phyloP scores from a whole-genome alignment of 2,329 filamentous ascomycete species.

The Microsporum ferrugineum region DNA sequence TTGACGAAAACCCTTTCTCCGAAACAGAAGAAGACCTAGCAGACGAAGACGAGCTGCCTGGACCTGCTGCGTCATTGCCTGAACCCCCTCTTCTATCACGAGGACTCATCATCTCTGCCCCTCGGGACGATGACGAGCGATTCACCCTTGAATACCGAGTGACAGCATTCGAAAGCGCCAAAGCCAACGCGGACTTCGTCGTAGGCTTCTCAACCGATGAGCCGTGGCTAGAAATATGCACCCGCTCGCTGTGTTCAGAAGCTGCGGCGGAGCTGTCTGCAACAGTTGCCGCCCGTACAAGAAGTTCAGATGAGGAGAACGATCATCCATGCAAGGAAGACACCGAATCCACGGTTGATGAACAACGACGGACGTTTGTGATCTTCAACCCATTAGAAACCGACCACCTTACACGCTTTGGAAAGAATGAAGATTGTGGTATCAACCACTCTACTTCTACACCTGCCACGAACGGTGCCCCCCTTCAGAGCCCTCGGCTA shows the following conservation, averaged over 20 bases:
- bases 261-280: slow-evolving; percentile 8
- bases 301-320: slow-evolving; percentile 12
- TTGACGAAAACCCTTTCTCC: slow-evolving; percentile 5
- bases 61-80: slow-evolving; percentile 11
- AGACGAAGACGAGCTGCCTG: slow-evolving; percentile 6
- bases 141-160: slow-evolving; percentile 27
- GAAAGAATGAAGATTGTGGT: background rate
- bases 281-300: background rate
- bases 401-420: slow-evolving; percentile 11
- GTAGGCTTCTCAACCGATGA: slow-evolving; percentile 28
- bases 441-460: background rate
- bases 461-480: background rate
- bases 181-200: slow-evolving; percentile 32
- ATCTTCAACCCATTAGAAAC: slow-evolving; percentile 22
- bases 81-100: slow-evolving; percentile 27
- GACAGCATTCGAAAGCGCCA: slow-evolving; percentile 28
- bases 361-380: slow-evolving; percentile 13
- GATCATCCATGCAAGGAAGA: background rate
- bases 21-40: slow-evolving; percentile 8
- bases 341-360: background rate
- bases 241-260: slow-evolving; percentile 5
- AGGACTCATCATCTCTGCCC: slow-evolving; percentile 28
- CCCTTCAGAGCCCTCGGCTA: background rate
- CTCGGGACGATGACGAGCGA: slow-evolving; percentile 21
- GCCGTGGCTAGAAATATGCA: slow-evolving; percentile 24